These are phyloP conservation scores for Pythium grandisporangium DNA, from an alignment of 352 stramenopile genomes.

Conservation along the genomic window DNA sequence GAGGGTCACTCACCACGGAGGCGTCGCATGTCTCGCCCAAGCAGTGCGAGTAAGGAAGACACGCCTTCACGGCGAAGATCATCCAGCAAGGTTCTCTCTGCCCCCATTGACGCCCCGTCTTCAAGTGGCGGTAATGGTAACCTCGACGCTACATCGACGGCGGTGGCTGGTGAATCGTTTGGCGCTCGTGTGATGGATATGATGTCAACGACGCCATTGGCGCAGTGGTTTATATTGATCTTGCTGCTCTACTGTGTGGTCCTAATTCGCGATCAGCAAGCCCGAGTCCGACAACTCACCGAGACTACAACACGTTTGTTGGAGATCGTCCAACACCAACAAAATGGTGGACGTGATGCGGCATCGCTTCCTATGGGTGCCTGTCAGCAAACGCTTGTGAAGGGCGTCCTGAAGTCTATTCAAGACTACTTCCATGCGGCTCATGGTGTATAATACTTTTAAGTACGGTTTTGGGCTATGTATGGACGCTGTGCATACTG, in stretches of 20 bases:
- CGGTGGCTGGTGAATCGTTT: not conserved
- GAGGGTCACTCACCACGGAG: not conserved
- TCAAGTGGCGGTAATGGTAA: not conserved
- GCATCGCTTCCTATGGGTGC: too few species aligned
- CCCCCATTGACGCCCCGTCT: not conserved
- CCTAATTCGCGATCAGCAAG: conserved; percentile 8
- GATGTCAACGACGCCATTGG: not conserved
- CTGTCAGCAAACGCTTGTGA: too few species aligned
- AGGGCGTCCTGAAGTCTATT: too few species aligned
- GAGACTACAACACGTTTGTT: conserved; percentile 5
- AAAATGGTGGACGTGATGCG: too few species aligned
- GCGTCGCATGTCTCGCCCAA: not conserved
- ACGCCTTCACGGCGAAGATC: not conserved
- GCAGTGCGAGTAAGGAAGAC: too few species aligned
- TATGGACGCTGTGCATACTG: too few species aligned
- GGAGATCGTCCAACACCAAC: conserved; percentile 1
- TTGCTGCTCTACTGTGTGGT: conserved; percentile 12
- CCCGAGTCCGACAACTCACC: conserved; percentile 2
- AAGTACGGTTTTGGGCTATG: too few species aligned
- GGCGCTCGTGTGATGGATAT: not conserved
- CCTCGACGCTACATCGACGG: not conserved
- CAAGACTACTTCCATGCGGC: too few species aligned
- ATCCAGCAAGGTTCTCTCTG: not conserved
- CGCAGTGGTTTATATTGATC: conserved; percentile 5
- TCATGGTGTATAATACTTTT: too few species aligned